Conservation (phyloP, 140 eudicot genomes). For the Senecio squalidus region DNA sequence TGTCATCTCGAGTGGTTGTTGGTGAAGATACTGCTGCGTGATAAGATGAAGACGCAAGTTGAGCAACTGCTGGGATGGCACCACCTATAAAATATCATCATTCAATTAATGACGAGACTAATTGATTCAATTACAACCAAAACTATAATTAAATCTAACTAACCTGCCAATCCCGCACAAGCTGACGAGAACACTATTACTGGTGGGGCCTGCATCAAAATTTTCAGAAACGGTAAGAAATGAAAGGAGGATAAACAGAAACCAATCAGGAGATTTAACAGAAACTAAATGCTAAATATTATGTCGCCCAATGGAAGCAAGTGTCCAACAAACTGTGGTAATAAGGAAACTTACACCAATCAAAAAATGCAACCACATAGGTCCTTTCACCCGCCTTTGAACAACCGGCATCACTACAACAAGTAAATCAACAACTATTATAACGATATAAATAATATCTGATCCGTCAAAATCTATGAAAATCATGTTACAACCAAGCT, state of each 20-base stretch:
- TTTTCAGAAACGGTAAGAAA: conserved; percentile 3
- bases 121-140: neutral
- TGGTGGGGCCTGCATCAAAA: conserved; percentile 78
- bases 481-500: neutral
- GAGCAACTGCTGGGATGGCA: conserved; percentile 77
- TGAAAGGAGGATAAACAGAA: neutral
- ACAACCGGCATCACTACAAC: conserved; percentile 83
- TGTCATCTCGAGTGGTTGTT: conserved; percentile 44
- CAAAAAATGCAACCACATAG: conserved; percentile 94
- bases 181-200: conserved; percentile 92
- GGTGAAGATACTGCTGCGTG: conserved; percentile 58
- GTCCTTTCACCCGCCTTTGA: conserved; percentile 79
- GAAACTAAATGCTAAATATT: neutral
- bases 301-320: neutral
- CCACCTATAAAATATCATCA: conserved; percentile 63
- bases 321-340: neutral
- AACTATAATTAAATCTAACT: conserved; percentile 11
- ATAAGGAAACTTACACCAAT: conserved; percentile 73
- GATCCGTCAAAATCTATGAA: neutral
- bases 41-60: conserved; percentile 87
- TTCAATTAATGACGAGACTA: neutral
- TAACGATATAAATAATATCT: neutral
- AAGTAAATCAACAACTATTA: neutral
- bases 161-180: conserved; percentile 93
- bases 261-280: too few relatives aligned